Evolutionary conservation across 805 yeast species (phyloP), one percentile per base, ranked within the genome.

Genomic region (Myxozyma melibiosi): DNA sequence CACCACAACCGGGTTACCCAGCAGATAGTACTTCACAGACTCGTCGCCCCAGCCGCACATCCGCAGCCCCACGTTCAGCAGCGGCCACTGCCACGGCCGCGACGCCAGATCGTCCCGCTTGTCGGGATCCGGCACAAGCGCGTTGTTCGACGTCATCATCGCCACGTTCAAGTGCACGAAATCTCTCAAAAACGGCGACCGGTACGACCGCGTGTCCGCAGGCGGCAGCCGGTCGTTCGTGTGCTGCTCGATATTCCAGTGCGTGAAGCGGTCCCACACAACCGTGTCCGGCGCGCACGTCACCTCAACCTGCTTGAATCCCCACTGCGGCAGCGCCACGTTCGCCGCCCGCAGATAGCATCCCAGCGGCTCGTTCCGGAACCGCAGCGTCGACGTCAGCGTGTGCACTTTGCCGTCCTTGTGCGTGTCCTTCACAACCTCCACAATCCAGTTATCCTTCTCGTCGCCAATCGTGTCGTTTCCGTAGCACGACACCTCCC

Each of bases 261-360:
- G 84, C 7, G 90, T 83, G 53, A 80, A 76, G 67, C 83, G 82
- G 70, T 86, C 90, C 52, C 76, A 75, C 9, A 71, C 62, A 27
- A 81, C 72, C 67, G 84, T 75, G 47, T 65, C 62, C 27, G 71
- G 70, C 53, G 71, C 68, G 75, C 99, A 94, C 1, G 84, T 85
- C 63, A 94, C 92, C 76, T 94, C 99, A 62, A 96, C 96, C 77
- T 94, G 99, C 70, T 90, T 83, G 81, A 92, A 94, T 20, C 99
- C 99, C 99, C 99, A 94, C 16, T 83, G 84, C 18, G 99, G 99
- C 69, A 91, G 84, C 24, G 82, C 71, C 64, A 77, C 74, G 43
- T 97, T 97, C 9, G 94, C 80, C 13, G 92, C 88, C 64, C 91
- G 88, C 68, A 94, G 76, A 71, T 90, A 91, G 71, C 97, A 95